These are phyloP conservation scores for Coriolopsis trogii DNA, from an alignment of 1,284 basidiomycete genomes.

Conservation along the genomic window DNA sequence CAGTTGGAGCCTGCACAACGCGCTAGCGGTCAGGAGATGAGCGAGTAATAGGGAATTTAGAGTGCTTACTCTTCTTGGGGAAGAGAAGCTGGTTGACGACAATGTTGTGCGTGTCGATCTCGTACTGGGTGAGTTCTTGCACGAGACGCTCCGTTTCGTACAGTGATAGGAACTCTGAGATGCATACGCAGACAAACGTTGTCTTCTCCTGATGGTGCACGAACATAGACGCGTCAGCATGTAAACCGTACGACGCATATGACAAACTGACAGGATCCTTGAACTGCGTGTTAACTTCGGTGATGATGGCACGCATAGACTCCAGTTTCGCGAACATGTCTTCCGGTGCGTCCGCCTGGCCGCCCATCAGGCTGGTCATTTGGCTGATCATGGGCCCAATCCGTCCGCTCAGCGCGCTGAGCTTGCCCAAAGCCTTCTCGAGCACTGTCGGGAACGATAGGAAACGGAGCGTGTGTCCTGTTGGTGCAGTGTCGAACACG, in stretches of 20 bases:
- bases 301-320: constrained; percentile 95
- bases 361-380: constrained; percentile 97
- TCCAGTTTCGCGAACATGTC: constrained; percentile 99
- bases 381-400: constrained; percentile 98
- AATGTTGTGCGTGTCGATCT: constrained; percentile 99
- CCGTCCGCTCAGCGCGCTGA: constrained; percentile 87
- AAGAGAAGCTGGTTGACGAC: constrained; percentile 98
- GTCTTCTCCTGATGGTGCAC: constrained; percentile 84
- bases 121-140: constrained; percentile 94
- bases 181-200: constrained; percentile 98
- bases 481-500: constrained; percentile 98
- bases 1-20: constrained; percentile 78
- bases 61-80: constrained; percentile 80
- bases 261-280: constrained; percentile 85
- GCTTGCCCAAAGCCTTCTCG: constrained; percentile 96
- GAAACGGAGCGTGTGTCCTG: constrained; percentile 97
- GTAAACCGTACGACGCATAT: neutral
- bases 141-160: constrained; percentile 99
- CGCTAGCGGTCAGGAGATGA: neutral
- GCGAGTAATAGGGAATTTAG: neutral
- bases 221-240: constrained; percentile 1
- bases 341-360: constrained; percentile 83
- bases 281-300: constrained; percentile 99
- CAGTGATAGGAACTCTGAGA: constrained; percentile 96
- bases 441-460: constrained; percentile 97